Percentiles rank a stretch among this genome's conserved stretches.
Conservation (phyloP, 345 rosid species). For the Iberis pinnata region DNA sequence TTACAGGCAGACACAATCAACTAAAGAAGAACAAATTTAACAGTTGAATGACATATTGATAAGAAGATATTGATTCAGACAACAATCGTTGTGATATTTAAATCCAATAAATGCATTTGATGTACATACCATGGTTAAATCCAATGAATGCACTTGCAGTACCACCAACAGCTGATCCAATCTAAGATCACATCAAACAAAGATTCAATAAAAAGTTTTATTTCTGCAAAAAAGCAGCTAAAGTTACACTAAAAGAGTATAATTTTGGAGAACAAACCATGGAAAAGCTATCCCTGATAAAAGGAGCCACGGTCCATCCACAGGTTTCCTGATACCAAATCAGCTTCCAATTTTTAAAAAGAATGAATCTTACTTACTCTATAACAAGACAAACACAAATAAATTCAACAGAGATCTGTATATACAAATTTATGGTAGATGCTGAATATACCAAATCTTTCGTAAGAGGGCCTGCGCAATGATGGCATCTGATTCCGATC, state of each 20-base stretch:
- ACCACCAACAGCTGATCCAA: constrained; percentile 93
- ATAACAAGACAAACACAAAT: background rate
- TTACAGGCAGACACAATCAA: background rate
- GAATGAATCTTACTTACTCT: background rate
- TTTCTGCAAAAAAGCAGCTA: too few species aligned
- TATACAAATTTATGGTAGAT: background rate
- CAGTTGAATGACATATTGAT: background rate
- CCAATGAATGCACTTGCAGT: constrained; percentile 37
- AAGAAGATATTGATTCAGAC: constrained; percentile 1
- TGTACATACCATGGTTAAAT: constrained; percentile 28
- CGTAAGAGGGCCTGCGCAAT: constrained; percentile 89
- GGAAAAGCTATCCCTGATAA: constrained; percentile 83
- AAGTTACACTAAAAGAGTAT: background rate
- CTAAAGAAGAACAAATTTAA: background rate
- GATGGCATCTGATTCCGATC: constrained; percentile 49
- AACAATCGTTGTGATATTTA: background rate
- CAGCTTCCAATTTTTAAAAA: background rate
- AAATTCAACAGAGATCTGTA: background rate
- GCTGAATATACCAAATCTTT: constrained; percentile 50
- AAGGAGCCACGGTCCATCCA: constrained; percentile 71
- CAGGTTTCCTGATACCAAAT: constrained; percentile 63
- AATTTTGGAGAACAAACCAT: constrained; percentile 50
- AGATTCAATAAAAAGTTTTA: background rate
- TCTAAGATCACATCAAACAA: constrained; percentile 32
- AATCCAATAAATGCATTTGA: background rate